Base-by-base conservation (phyloP, 345 rosid species). In the Conringia planisiliqua region DNA sequence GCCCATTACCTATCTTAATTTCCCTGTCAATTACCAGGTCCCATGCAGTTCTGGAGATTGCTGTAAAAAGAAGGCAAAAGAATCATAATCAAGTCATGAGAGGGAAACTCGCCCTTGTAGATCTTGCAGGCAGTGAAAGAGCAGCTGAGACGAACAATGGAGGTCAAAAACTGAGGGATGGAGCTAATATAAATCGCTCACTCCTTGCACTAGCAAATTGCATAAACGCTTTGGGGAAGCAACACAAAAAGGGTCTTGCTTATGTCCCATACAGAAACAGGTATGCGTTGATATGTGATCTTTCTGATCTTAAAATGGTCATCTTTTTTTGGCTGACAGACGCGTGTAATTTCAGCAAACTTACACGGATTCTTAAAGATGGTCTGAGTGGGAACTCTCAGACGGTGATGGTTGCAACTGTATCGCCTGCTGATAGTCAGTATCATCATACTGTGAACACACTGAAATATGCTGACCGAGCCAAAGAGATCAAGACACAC, bases 91-190 rank as follows among this genome's bases (percentile, higher is more conserved):
- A 89, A 78, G 84, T 91, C 44, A 79, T 91, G 83, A 82, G 70
- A 79, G 97, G 97, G 71, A 94, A 94, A 81, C 95, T 94, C 62
- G 94, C 98, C 57, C 98, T 94, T 75, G 98, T 94, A 56, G 98
- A 94, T 83, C 98, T 94, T 79, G 98, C 98, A 71, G 97, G 98
- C 40, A 94, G 97, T 83, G 98, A 94, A 83, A 84, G 97, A 78
- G 95, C 98, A 60, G 87, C 97, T 58, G 98, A 94, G 83, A 88
- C 97, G 27, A 94, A 94, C 76, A 88, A 78, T 58, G 94, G 89
- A 27, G 98, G 97, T 63, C 91, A 88, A 76, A 94, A 94, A 84
- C 85, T 94, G 62, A 89, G 97, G 66, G 98, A 91, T 84, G 98
- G 98, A 60, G 98, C 96, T 48, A 94, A 91, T 50, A 94, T 92